Evolutionary conservation across 352 stramenopile genomes (phyloP), one percentile per base, ranked within the genome.

Genomic region (Phytophthora brassicae): DNA sequence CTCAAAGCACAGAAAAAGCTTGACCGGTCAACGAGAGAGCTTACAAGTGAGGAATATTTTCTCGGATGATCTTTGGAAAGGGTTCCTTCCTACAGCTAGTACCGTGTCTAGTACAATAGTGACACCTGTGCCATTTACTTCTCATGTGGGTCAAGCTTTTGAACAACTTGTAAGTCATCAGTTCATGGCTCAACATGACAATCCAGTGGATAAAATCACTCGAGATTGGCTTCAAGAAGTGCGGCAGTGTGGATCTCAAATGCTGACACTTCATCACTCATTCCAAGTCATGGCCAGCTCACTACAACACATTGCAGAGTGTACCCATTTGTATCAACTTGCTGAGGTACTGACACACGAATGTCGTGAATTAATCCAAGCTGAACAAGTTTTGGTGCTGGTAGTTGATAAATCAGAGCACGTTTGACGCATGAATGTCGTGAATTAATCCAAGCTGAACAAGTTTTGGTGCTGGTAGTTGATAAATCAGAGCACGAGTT

Each of bases 401-500:
- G 71, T 92, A 4, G 73, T 85, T 24, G 81, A 92, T 56, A 82
- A 82, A 16, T 70, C 80, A 4, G 76, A 90, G 56, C 77, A 90
- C 16, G 84, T 13, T 68, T 92, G 41, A 70, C 76, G 0, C 54
- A 64, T 4, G 81, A 92, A 72, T 75, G 74, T 11, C 46, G 74
- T 3, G 55, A 67, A 24, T 60, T 92, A 22, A 43, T 83, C 14
- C 60, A 77, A 5, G 81, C 84, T 6, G 84, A 92, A 51, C 80
- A 90, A 39, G 72, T 75, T 12, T 68, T 90, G 17, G 69, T 92
- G 48, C 81, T 90, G 19, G 71, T 92, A 4, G 73, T 85, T 24
- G 81, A 92, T 56, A 82, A 82, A 16, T 70, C 80, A 4, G 76
- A 90, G 56, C 77, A 90, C 16, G 84, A 92, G 38, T 90, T 92